Evolutionary conservation across 2,329 filamentous ascomycete species (phyloP).

Genomic region (Xylariaceae sp.): DNA sequence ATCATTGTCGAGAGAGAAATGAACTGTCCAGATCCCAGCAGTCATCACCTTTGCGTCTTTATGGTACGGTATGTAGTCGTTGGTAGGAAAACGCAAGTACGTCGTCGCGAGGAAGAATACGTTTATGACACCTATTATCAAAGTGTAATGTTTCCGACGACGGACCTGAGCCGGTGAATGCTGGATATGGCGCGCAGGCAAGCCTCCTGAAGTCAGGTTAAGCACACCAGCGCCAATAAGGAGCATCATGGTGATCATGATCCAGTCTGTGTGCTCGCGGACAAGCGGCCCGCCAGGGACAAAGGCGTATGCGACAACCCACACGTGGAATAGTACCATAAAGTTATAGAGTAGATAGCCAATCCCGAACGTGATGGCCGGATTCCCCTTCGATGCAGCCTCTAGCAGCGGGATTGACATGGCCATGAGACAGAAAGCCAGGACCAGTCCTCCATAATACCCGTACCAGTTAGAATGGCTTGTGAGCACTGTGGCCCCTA

Average conservation of each 20-base stretch:
- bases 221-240: constrained; percentile 81
- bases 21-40: constrained; percentile 96
- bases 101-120: constrained; percentile 73
- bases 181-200: constrained; percentile 35
- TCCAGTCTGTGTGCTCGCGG: constrained; percentile 90
- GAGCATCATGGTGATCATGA: constrained; percentile 83
- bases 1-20: constrained; percentile 95
- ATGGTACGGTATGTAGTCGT: constrained; percentile 89
- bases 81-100: constrained; percentile 85
- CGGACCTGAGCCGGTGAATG: constrained; percentile 32
- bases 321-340: constrained; percentile 93
- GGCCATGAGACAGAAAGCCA: constrained; percentile 78
- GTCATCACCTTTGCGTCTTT: constrained; percentile 81
- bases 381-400: constrained; percentile 70
- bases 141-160: constrained; percentile 47
- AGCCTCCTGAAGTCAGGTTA: constrained; percentile 55
- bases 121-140: constrained; percentile 68
- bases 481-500: constrained; percentile 75
- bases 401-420: constrained; percentile 69
- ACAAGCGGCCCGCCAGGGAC: constrained; percentile 91
- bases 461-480: constrained; percentile 77
- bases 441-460: constrained; percentile 73
- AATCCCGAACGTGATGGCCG: constrained; percentile 75
- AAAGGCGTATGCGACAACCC: constrained; percentile 97
- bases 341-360: constrained; percentile 92